Conservation (phyloP, 75 land plant genomes). For the Adiantum capillusveneris region DNA sequence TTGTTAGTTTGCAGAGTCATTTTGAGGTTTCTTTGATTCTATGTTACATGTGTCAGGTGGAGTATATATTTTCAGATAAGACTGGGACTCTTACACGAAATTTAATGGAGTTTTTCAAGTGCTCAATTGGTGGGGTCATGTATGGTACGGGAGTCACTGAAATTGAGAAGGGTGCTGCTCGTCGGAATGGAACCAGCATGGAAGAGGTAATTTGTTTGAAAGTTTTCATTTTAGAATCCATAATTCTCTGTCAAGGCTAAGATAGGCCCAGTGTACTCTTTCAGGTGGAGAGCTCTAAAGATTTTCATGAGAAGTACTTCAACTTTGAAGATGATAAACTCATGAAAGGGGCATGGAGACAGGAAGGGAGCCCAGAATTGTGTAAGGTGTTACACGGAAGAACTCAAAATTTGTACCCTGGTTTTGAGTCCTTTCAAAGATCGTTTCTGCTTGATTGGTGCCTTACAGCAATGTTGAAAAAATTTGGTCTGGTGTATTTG, state of each 20-base stretch:
- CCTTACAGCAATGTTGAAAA: no score
- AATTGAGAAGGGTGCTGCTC: conserved; percentile 73
- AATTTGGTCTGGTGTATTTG: neutral
- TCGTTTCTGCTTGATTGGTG: no score
- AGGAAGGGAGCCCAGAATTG: conserved; percentile 67
- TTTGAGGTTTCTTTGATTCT: conserved; percentile 2
- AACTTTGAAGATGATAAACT: conserved; percentile 94
- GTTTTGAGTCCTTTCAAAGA: no score
- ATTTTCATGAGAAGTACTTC: conserved; percentile 81
- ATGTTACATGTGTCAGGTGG: conserved; percentile 86
- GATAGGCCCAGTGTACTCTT: neutral
- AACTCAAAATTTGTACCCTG: no score
- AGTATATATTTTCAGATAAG: conserved; percentile 96
- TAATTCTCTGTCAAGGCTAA: no score
- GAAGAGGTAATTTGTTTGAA: conserved; percentile 49
- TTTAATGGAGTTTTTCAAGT: conserved; percentile 97
- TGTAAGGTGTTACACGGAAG: conserved; percentile 69
- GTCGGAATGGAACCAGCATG: conserved; percentile 49
- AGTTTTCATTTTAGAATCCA: no score
- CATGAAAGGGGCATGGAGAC: conserved; percentile 94
- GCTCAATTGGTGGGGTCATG: conserved; percentile 86
- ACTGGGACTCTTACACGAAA: conserved; percentile 98
- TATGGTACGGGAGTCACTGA: conserved; percentile 98
- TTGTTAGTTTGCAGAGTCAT: neutral
- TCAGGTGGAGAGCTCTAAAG: conserved; percentile 9